Evolutionary conservation across 441 rosid genomes (phyloP).

Genomic region (Geranium incanum): DNA sequence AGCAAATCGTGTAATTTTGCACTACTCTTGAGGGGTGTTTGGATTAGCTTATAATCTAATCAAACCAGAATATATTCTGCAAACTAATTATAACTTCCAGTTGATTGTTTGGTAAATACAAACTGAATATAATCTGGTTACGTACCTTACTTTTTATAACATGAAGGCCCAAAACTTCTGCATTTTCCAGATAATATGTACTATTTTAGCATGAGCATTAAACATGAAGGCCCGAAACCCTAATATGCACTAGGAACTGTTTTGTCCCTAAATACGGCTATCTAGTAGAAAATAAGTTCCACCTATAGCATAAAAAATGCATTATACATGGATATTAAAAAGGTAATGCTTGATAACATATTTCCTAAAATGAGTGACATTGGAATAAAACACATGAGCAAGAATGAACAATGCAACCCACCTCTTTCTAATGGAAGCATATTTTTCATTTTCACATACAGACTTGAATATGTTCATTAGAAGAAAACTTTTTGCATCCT

Average conservation of each 20-base stretch:
- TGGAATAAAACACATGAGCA: conserved; percentile 19
- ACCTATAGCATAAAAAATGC: neutral
- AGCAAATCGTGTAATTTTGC: neutral
- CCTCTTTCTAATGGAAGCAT: conserved; percentile 74
- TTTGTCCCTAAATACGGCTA: conserved; percentile 7
- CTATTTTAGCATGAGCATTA: neutral
- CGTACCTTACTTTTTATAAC: neutral
- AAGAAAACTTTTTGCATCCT: conserved; percentile 82
- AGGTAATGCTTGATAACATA: neutral
- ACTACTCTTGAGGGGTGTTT: neutral
- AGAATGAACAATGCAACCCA: conserved; percentile 24
- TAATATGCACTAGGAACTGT: neutral
- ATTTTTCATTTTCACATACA: conserved; percentile 70
- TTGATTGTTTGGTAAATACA: neutral
- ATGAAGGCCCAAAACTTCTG: neutral
- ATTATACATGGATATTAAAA: neutral
- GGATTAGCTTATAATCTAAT: too few relatives aligned
- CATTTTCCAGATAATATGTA: neutral
- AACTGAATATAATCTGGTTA: neutral
- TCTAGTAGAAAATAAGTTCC: neutral
- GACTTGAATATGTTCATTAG: conserved; percentile 70
- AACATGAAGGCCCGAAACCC: neutral
- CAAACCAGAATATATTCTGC: neutral
- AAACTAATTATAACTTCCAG: neutral
- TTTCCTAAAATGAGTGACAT: neutral